Base-by-base conservation (phyloP, 805 yeast species). In the Lachancea waltii region DNA sequence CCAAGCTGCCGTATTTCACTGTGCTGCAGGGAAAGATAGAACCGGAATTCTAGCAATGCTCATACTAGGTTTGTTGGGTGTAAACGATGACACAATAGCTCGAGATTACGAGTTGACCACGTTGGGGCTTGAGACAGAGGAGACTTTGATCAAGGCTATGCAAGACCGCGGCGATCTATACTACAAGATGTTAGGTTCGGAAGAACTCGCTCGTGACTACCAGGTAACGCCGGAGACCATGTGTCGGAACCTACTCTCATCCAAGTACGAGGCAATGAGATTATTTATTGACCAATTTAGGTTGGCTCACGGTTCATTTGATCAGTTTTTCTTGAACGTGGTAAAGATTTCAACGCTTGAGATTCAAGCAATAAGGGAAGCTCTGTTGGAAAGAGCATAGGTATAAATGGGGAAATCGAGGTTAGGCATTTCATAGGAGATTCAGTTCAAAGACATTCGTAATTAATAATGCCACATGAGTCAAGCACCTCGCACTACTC, bases 11-110 rank as follows among this genome's bases (percentile, higher is more conserved):
- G 59, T 81, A 7, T 75, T 79, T 57, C 90, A 84, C 54, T 85
- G 95, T 60, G 75, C 89, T 3, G 90, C 90, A 1, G 95, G 95
- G 2, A 85, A 85, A 56, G 95, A 85, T 55, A 70, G 95, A 30
- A 85, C 95, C 0, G 95, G 95, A 0, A 68, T 84, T 10, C 54
- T 82, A 46, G 72, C 79, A 2, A 82, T 85, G 77, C 56, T 85
- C 43, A 64, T 85, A 4, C 64, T 85, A 31, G 61, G 76, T 14
- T 54, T 83, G 7, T 62, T 73, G 4, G 89, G 84, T 0, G 84
- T 85, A 3, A 85, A 81, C 43, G 66, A 69, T 9, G 73, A 75
- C 46, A 73, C 77, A 1, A 68, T 85, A 26, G 77, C 85, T 1
- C 71, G 77, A 46, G 95, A 85, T 52, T 86, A 84, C 51, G 92